Conservation (phyloP, 2,329 filamentous ascomycete genomes). For the Ascochyta fabae region DNA sequence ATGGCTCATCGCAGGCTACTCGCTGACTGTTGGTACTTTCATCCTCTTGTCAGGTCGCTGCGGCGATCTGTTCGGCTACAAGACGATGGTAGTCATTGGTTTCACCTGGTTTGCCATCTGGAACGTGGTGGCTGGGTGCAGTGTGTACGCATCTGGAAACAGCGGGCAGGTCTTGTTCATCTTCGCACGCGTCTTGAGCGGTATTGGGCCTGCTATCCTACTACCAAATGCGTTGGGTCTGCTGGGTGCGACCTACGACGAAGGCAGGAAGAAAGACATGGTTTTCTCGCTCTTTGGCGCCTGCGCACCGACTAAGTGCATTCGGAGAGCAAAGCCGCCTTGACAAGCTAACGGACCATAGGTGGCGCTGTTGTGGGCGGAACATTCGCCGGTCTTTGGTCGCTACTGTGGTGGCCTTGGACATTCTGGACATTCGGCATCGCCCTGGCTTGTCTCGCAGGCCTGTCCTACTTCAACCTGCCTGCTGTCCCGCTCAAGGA, state of each 20-base stretch:
- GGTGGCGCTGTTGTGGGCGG: conserved; percentile 52
- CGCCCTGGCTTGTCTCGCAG: conserved; percentile 47
- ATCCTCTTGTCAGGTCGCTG: conserved; percentile 58
- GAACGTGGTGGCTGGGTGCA: conserved; percentile 55
- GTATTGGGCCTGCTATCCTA: conserved; percentile 67
- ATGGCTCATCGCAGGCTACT: conserved; percentile 59
- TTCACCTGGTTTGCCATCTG: conserved; percentile 59
- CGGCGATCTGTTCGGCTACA: conserved; percentile 60
- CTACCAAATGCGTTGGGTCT: conserved; percentile 71
- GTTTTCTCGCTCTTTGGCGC: conserved; percentile 62
- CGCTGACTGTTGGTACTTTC: conserved; percentile 58
- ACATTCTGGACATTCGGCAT: conserved; percentile 56
- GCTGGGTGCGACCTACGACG: conserved; percentile 63
- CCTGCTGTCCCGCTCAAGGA: conserved; percentile 41
- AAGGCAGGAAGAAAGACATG: conserved; percentile 65
- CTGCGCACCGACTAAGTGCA: conserved; percentile 51
- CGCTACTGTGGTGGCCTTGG: conserved; percentile 61
- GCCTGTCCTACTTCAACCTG: conserved; percentile 49
- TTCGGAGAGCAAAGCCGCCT: neutral
- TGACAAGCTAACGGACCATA: conserved; percentile 6
- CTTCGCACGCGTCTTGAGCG: conserved; percentile 47
- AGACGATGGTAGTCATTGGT: conserved; percentile 57
- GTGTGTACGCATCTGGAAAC: conserved; percentile 44
- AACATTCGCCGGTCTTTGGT: conserved; percentile 51
- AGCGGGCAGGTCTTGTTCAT: conserved; percentile 46